Base-by-base conservation (phyloP, 805 yeast species). In the Myxozyma kluyveri region DNA sequence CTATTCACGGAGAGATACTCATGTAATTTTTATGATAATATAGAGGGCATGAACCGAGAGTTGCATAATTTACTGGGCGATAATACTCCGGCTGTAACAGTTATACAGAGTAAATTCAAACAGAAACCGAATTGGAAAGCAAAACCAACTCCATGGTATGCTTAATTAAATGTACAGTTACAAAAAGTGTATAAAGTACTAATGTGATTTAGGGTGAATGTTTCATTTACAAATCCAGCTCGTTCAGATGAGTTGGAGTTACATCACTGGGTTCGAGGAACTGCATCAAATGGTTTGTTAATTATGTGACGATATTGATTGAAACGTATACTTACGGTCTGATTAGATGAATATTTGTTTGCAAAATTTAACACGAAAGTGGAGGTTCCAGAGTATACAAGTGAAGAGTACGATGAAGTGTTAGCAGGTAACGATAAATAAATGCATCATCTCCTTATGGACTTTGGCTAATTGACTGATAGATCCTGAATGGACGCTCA, bases 211-310 rank as follows among this genome's bases (percentile, higher is more conserved):
- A 57, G 61, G 61, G 76, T 80, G 0, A 74, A 80, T 68, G 77
- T 77, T 18, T 70, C 74, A 3, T 93, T 91, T 65, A 75, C 71
- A 40, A 81, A 81, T 56, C 69, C 70, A 3, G 75, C 82, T 0
- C 72, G 85, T 50, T 63, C 60, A 2, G 83, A 79, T 42, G 80
- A 67, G 0, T 66, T 83, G 23, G 72, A 70, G 38, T 73, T 91
- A 37, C 72, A 74, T 51, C 98, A 93, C 69, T 93, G 99, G 98
- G 90, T 83, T 1, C 82, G 86, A 54, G 96, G 93, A 0, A 72
- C 83, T 54, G 52, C 63, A 18, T 12, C 44, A 4, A 36, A 52
- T 10, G 58, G 52, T 50, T 31, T 22, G 24, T 18, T 36, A n/a
- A 22, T 24, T 18, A 14, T 3, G 17, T 17, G 14, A 17, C 14